These are phyloP conservation scores for Lignosus rhinocerotis DNA, from an alignment of 1,284 basidiomycete species.

Conservation along the genomic window DNA sequence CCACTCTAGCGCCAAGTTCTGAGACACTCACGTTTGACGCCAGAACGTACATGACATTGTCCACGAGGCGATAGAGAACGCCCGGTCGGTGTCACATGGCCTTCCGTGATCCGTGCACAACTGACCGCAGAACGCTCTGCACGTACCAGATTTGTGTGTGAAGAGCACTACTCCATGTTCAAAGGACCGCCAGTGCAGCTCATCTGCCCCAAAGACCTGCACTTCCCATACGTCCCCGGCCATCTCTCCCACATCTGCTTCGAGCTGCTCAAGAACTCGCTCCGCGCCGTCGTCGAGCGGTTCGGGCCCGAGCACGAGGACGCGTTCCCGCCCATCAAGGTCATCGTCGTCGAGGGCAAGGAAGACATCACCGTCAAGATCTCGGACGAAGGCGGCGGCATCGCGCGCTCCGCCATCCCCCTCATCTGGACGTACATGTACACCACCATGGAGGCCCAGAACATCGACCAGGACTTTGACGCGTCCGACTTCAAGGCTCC, in stretches of 20 bases:
- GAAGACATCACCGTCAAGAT: constrained; percentile 99
- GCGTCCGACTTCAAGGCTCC: constrained; percentile 96
- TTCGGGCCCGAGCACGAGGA: constrained; percentile 85
- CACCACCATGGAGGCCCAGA: constrained; percentile 93
- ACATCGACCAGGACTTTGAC: constrained; percentile 85
- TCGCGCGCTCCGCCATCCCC: constrained; percentile 89
- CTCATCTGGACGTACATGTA: constrained; percentile 99
- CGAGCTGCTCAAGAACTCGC: constrained; percentile 98
- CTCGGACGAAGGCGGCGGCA: constrained; percentile 94
- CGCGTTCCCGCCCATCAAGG: constrained; percentile 91
- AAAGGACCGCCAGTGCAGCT: constrained; percentile 96
- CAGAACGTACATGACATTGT: constrained; percentile 93
- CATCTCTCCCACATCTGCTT: constrained; percentile 97
- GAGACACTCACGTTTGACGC: constrained; percentile 5
- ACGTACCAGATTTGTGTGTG: constrained; percentile 77
- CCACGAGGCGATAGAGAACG: constrained; percentile 99
- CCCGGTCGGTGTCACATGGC: constrained; percentile 46
- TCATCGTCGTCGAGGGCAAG: constrained; percentile 93
- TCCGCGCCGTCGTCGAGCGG: constrained; percentile 95
- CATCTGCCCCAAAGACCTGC: constrained; percentile 87
- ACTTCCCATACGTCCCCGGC: constrained; percentile 95
- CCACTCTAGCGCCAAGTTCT: constrained; percentile 1
- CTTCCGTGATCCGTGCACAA: background rate
- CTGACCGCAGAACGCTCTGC: background rate
- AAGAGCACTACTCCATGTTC: constrained; percentile 97